Conservation (phyloP, 2,329 filamentous ascomycete genomes). For the Corinectria fuckeliana region DNA sequence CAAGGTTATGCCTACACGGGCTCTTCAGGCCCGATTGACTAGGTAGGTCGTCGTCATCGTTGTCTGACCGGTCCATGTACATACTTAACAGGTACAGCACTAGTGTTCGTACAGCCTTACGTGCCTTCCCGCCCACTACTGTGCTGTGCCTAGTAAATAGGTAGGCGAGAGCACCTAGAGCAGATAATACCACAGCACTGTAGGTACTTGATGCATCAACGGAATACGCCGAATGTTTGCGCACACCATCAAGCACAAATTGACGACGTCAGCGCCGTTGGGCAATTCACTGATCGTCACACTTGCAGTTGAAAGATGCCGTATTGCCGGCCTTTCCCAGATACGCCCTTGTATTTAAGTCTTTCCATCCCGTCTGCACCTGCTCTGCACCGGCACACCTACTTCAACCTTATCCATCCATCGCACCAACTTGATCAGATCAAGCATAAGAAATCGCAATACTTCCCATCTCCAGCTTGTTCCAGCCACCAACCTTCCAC, state of each 20-base stretch:
- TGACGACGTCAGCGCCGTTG: constrained; percentile 8
- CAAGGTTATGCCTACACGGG: background rate
- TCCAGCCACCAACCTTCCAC: too few relatives aligned
- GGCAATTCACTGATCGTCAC: background rate
- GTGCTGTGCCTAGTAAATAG: too few relatives aligned
- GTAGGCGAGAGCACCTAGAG: too few relatives aligned
- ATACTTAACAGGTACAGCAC: background rate
- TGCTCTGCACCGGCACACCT: background rate
- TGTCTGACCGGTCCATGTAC: background rate
- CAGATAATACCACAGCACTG: too few relatives aligned
- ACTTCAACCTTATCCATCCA: background rate
- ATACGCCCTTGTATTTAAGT: background rate
- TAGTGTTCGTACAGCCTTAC: too few relatives aligned
- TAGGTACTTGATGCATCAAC: background rate
- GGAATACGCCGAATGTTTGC: background rate
- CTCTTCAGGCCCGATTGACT: background rate
- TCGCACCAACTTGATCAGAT: too few relatives aligned
- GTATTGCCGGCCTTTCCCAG: background rate
- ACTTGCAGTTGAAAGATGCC: constrained; percentile 3
- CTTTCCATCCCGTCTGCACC: too few relatives aligned
- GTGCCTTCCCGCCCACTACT: background rate
- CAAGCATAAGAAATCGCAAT: too few relatives aligned
- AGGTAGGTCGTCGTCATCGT: background rate
- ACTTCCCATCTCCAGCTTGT: too few relatives aligned
- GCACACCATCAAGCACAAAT: background rate